These are phyloP conservation scores for Hirsutella minnesotensis DNA, from an alignment of 2,329 filamentous ascomycete species.

Conservation along the genomic window DNA sequence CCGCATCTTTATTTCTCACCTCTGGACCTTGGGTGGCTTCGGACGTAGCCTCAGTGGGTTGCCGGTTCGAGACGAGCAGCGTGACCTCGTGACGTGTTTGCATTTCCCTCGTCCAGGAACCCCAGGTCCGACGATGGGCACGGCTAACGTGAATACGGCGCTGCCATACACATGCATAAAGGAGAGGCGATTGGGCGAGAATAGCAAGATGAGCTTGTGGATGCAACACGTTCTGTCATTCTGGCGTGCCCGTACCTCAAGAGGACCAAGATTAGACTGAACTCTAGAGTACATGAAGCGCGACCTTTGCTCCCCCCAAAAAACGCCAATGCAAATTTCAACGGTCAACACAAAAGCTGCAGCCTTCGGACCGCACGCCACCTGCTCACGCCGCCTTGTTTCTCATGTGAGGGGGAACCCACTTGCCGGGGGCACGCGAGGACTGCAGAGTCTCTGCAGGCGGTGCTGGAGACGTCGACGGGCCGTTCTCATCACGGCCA, in stretches of 20 bases:
- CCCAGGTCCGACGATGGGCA: no score
- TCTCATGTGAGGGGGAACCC: slow-evolving; percentile 38
- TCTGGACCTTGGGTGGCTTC: no score
- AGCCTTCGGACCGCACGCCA: no score
- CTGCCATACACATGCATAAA: no score
- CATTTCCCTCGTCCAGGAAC: no score
- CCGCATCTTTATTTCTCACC: no score
- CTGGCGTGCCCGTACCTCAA: slow-evolving; percentile 16
- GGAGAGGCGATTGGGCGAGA: no score
- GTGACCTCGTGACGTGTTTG: no score
- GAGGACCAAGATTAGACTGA: slow-evolving; percentile 20
- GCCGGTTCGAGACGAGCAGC: no score
- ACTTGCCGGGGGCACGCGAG: slow-evolving; percentile 44
- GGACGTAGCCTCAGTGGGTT: no score
- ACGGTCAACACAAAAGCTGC: neutral
- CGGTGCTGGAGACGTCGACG: slow-evolving; percentile 28
- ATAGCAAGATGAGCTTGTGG: no score
- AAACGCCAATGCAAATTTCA: slow-evolving; percentile 25
- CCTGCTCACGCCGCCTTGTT: slow-evolving; percentile 17
- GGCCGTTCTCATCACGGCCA: slow-evolving; percentile 27
- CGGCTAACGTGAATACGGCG: no score
- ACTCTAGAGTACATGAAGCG: slow-evolving; percentile 25
- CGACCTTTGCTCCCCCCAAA: slow-evolving; percentile 18
- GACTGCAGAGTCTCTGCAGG: slow-evolving; percentile 38
- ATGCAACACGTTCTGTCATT: slow-evolving; percentile 11